These are phyloP conservation scores for Tylopilus cervinicoccineus DNA, from an alignment of 768 basidiomycete species.

Conservation along the genomic window DNA sequence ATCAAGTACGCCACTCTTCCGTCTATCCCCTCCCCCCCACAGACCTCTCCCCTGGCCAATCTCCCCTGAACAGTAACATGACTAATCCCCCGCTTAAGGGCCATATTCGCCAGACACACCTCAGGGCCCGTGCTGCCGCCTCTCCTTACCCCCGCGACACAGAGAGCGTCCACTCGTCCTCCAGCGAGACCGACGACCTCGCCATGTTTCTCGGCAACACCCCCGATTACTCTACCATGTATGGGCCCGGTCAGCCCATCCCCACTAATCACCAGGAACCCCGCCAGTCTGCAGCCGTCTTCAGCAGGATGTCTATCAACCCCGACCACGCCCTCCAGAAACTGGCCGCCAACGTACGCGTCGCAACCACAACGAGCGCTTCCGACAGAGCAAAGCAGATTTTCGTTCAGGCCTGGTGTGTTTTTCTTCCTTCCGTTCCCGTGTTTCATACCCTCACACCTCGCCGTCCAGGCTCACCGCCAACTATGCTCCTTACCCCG, in stretches of 20 bases:
- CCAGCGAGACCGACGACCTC: constrained; percentile 86
- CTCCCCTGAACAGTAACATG: constrained; percentile 73
- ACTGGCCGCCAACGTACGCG: constrained; percentile 80
- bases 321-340: constrained; percentile 81
- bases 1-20: constrained; percentile 45
- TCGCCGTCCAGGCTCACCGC: constrained; percentile 69
- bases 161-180: constrained; percentile 83
- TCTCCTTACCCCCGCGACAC: constrained; percentile 86
- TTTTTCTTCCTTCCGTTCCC: constrained; percentile 23
- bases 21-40: constrained; percentile 38
- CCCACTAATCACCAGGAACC: constrained; percentile 38
- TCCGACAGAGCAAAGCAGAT: constrained; percentile 91
- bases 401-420: constrained; percentile 89
- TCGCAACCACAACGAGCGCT: constrained; percentile 86
- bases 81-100: constrained; percentile 74
- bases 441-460: constrained; percentile 17
- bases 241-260: constrained; percentile 40
- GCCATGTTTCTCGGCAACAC: constrained; percentile 65
- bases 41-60: constrained; percentile 50
- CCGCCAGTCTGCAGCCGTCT: constrained; percentile 67
- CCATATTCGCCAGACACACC: constrained; percentile 70
- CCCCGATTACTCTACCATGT: constrained; percentile 69
- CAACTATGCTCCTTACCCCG: constrained; percentile 87
- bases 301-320: constrained; percentile 72
- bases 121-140: constrained; percentile 73